Base-by-base conservation (phyloP, 1,139 yeast genomes). In the Meyerozyma guilliermondii region DNA sequence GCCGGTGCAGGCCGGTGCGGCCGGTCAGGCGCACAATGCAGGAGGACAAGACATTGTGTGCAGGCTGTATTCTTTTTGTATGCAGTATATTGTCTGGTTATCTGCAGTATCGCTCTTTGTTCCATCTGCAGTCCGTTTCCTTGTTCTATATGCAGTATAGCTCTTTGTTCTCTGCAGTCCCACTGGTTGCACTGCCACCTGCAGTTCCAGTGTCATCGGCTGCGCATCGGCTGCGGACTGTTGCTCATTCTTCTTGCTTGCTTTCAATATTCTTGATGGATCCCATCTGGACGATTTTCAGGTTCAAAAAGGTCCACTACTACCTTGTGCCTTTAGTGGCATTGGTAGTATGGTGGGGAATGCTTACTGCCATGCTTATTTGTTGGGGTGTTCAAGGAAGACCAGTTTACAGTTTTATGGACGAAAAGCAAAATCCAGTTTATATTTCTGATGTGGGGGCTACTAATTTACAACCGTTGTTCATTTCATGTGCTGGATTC, bases 401-500 rank as follows among this genome's bases (percentile, higher is more conserved):
- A 43, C 95, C 95, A 0, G 68, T 76, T 9, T 85, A 87, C 56
- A 54, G 68, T 41, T 83, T 81, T 59, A 76, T 83, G 72, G 60
- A 65, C 20, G 54, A 47, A 8, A 58, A 63, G 2, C 80, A 76
- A 48, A 61, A 63, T 42, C 85, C 89, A 35, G 81, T 85, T 6
- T 89, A 84, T 62, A 78, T 91, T 40, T 85, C 95, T 9, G 88
- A 88, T 56, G 75, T 88, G 43, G 96, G 91, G 6, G 96, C 96
- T 11, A 85, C 95, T 1, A 81, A 81, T 54, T 67, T 87, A 42
- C 87, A 87, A 57, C 95, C 96, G 1, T 64, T 88, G 17, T 89
- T 89, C 62, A 87, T 89, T 38, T 67, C 86, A n/a, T 82, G 95
- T 56, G 70, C 87, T 3, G 87, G 83, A 0, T 75, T 82, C 59